Conservation (phyloP, 768 basidiomycete species). For the Omphalotus guepiniiformis region DNA sequence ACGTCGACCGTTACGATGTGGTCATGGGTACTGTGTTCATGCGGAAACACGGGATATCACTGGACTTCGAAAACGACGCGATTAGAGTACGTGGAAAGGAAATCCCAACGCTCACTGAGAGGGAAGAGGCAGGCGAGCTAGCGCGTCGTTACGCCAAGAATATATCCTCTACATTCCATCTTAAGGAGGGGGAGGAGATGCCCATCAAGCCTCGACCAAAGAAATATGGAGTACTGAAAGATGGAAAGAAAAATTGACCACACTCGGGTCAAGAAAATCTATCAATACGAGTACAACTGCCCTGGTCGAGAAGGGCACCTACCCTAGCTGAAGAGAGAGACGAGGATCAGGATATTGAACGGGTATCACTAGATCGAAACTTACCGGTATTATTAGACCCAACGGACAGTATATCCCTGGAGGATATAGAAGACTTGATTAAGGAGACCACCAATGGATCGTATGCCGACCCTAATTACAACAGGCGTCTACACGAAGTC, state of each 20-base stretch:
- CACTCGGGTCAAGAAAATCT: background rate
- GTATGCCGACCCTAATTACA: background rate
- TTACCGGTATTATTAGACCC: constrained; percentile 7
- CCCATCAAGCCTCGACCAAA: background rate
- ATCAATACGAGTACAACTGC: background rate
- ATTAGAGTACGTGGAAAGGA: constrained; percentile 4
- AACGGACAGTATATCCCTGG: background rate
- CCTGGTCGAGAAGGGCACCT: background rate
- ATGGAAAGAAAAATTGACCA: background rate
- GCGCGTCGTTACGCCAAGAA: background rate
- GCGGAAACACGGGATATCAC: constrained; percentile 9
- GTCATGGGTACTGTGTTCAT: constrained; percentile 22
- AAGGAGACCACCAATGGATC: background rate
- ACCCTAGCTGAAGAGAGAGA: background rate
- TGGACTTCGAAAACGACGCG: constrained; percentile 14
- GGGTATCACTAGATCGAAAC: constrained; percentile 3
- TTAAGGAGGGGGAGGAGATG: background rate
- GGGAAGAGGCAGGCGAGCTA: background rate
- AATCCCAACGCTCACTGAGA: constrained; percentile 4
- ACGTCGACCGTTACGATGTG: constrained; percentile 21
- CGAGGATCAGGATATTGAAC: background rate
- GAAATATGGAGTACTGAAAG: background rate
- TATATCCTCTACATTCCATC: background rate
- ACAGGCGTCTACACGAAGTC: background rate
- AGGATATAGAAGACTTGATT: constrained; percentile 5